Evolutionary conservation across 352 stramenopile genomes (phyloP).

Genomic region (Globisporangium splendens): DNA sequence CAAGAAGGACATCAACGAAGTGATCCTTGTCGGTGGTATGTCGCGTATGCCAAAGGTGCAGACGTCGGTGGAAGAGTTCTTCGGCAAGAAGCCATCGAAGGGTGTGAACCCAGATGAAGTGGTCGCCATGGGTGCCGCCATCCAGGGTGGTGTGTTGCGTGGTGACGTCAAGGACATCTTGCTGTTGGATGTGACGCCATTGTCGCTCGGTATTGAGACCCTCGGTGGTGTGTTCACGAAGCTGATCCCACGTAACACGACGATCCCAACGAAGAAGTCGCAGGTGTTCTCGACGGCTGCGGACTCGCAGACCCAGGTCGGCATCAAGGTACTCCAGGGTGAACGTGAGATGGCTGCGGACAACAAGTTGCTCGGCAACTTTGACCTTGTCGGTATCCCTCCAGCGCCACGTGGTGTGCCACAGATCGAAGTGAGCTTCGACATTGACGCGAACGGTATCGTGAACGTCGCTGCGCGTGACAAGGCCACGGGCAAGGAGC

Average conservation of each 20-base stretch:
- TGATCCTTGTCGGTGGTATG: constrained; percentile 98
- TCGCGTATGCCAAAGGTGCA: constrained; percentile 99
- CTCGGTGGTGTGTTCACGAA: constrained; percentile 97
- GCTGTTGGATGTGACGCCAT: constrained; percentile 96
- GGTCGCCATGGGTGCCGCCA: constrained; percentile 97
- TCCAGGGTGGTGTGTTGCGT: constrained; percentile 95
- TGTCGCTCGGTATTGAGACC: constrained; percentile 98
- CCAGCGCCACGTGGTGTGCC: constrained; percentile 94
- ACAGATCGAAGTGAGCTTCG: constrained; percentile 98
- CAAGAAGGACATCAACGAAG: constrained; percentile 96
- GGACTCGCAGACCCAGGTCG: constrained; percentile 96
- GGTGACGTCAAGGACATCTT: constrained; percentile 98
- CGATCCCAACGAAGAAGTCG: constrained; percentile 98
- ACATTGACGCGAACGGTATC: constrained; percentile 99
- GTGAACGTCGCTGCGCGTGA: constrained; percentile 96
- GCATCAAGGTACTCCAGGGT: constrained; percentile 98
- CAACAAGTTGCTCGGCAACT: constrained; percentile 98
- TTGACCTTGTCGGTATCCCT: constrained; percentile 97
- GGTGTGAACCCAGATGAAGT: constrained; percentile 99
- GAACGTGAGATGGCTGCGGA: constrained; percentile 97
- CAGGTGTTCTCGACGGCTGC: constrained; percentile 97
- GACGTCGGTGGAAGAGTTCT: constrained; percentile 94
- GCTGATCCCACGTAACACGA: constrained; percentile 98
- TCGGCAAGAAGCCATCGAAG: constrained; percentile 93
- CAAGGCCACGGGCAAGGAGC: constrained; percentile 97